Base-by-base conservation (phyloP, 148 eudicot species). In the Euryodendron excelsum region DNA sequence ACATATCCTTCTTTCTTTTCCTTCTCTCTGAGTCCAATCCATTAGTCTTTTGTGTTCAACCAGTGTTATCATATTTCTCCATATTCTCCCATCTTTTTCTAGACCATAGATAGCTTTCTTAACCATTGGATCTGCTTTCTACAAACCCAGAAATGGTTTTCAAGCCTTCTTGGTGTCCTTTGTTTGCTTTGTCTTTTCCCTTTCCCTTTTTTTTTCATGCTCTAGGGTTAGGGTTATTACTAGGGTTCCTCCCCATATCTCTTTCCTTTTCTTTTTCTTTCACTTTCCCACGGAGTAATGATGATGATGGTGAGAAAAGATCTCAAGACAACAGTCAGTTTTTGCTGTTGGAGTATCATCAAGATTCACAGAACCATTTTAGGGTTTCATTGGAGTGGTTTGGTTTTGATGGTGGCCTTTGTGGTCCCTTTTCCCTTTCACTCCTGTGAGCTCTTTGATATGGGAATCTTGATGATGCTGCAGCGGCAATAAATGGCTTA, bases 381-480 rank as follows among this genome's bases (percentile, higher is more conserved):
- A 80, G 72, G 66, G 62, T 31, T 77, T 76, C 73, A 37, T 60
- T 28, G 67, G 60, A 25, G 67, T 62, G 37, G 12, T 30, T 60
- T 55, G 60, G 23, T 21, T 18, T 55, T n/a, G 72, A 28, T 41
- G 72, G 58, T 55, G 69, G 28, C n/a, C n/a, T 73, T 52, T 83
- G 53, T 45, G 41, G 59, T 20, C 41, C 21, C 47, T 23, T 68
- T n/a, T n/a, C n/a, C n/a, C 78, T 7, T 61, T 3, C 41, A 11
- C 48, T 44, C 8, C 21, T 5, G 25, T 60, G 75, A n/a, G 44
- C 27, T 44, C 72, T 64, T 64, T 53, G 81, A 39, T 85, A 74
- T 92, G 97, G 81, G 98, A 94, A 94, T 94, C 98, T 89, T 94
- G 98, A 94, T 94, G 98, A 90, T 94, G 98, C 97, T 92, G 93